Conservation (phyloP, 768 basidiomycete genomes). For the Neoboletus subvelutipes region DNA sequence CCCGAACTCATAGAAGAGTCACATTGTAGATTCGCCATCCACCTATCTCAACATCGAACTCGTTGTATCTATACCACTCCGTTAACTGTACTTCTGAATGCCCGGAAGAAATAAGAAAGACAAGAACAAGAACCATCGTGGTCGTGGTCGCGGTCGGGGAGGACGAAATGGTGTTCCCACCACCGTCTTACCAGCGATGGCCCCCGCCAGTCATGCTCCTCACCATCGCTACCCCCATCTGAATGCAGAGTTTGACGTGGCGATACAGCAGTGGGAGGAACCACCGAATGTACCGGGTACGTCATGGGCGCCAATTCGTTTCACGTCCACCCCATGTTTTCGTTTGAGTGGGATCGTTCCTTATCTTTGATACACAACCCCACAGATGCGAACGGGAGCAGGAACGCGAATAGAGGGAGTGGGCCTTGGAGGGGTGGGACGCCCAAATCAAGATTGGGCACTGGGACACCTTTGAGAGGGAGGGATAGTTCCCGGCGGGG, state of each 20-base stretch:
- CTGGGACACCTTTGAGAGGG: conserved; percentile 18
- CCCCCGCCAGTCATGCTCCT: background rate
- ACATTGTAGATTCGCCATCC: background rate
- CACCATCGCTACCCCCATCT: conserved; percentile 20
- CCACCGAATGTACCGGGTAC: conserved; percentile 8
- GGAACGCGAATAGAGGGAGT: conserved; percentile 1
- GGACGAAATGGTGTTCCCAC: background rate
- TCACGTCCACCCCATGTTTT: background rate
- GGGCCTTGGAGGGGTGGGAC: conserved; percentile 7
- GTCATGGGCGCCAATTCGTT: conserved; percentile 11
- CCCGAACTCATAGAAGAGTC: no score
- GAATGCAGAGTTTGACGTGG: conserved; percentile 23
- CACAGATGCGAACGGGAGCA: conserved; percentile 1
- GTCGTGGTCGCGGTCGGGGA: conserved; percentile 24
- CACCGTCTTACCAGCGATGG: background rate
- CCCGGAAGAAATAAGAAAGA: conserved; percentile 15
- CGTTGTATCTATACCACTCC: conserved; percentile 3
- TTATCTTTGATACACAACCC: conserved; percentile 2
- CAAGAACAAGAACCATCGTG: conserved; percentile 25
- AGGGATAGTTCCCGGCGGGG: conserved; percentile 13
- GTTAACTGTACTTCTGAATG: conserved; percentile 13
- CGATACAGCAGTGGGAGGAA: conserved; percentile 26
- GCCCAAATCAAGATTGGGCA: conserved; percentile 11
- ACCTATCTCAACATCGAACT: background rate
- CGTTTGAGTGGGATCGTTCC: background rate